Evolutionary conservation across 257 asterid genomes (phyloP), one percentile per base, ranked within the genome.

Genomic region (Gardenia jasminoides): DNA sequence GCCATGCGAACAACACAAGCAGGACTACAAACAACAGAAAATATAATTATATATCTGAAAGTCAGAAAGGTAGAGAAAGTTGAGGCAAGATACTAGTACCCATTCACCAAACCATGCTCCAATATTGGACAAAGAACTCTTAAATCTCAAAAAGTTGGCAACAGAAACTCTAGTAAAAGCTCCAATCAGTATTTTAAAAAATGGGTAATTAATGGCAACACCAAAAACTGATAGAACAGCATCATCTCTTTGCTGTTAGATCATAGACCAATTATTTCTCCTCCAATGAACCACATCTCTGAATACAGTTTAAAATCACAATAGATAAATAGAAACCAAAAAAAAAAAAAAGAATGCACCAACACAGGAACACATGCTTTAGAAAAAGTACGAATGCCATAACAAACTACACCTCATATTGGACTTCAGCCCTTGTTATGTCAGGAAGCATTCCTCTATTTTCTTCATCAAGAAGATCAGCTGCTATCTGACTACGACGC

Each of bases 391-490:
- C 13, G 16, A 54, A 56, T 66, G 58, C 28, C 19, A 17, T 54
- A 78, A 69, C 3, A 70, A 59, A 26, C 17, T 15, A 36, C 48
- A 93, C 98, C 98, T 88, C 80, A 79, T 96, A 96, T 65, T 71
- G 78, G 76, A 88, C 90, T 84, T 96, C 99, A 52, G 92, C 98
- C 50, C 70, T 87, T 26, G 84, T 83, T 61, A 95, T 79, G 74
- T 93, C 94, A 33, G 90, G 88, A 75, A 81, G 81, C 46, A 80
- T 81, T 48, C 90, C 98, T 76, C 66, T 83, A 81, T 61, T 83
- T 77, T 87, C 94, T 30, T 88, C 93, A 58, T 85, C 83, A 65
- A 84, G 82, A 77, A 92, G 87, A 46, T 90, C 97, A 20, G 84
- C 82, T 1, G 88, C 79, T 54, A 88, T 70, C 77, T 81, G 83